Conservation (phyloP, 257 asterid genomes). For the Dorcoceras hygrometricum region DNA sequence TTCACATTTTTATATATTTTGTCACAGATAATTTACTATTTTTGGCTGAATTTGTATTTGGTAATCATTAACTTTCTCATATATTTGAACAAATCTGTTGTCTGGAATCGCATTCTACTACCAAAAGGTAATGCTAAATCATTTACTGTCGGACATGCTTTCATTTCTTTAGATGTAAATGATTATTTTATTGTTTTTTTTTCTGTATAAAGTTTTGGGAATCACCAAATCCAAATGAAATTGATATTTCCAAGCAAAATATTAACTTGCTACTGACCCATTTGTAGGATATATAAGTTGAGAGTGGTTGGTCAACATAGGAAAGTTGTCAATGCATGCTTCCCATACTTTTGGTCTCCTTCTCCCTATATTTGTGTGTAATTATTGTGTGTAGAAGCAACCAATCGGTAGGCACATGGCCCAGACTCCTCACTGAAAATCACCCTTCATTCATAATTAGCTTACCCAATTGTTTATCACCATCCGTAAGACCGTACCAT, state of each 20-base stretch:
- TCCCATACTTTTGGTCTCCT: background rate
- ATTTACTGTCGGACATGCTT: too few relatives aligned
- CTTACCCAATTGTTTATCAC: slow-evolving; percentile 15
- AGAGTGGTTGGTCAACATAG: background rate
- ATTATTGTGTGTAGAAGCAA: too few relatives aligned
- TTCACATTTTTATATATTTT: too few relatives aligned
- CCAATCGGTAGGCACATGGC: slow-evolving; percentile 11
- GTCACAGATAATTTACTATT: too few relatives aligned
- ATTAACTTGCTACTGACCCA: too few relatives aligned
- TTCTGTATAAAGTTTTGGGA: too few relatives aligned
- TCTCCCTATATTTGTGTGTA: background rate
- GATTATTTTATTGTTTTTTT: too few relatives aligned
- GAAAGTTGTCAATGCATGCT: background rate
- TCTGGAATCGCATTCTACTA: background rate
- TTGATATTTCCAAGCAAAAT: too few relatives aligned
- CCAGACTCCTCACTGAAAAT: slow-evolving; percentile 38
- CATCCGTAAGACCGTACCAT: slow-evolving; percentile 12
- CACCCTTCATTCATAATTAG: slow-evolving; percentile 24
- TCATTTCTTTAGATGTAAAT: too few relatives aligned
- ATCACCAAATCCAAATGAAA: too few relatives aligned
- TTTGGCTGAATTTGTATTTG: too few relatives aligned
- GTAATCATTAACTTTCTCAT: background rate
- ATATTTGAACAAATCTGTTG: background rate
- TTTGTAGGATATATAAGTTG: too few relatives aligned
- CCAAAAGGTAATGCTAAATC: background rate